These are phyloP conservation scores for Metschnikowia continentalis DNA, from an alignment of 805 yeast genomes.

Conservation along the genomic window DNA sequence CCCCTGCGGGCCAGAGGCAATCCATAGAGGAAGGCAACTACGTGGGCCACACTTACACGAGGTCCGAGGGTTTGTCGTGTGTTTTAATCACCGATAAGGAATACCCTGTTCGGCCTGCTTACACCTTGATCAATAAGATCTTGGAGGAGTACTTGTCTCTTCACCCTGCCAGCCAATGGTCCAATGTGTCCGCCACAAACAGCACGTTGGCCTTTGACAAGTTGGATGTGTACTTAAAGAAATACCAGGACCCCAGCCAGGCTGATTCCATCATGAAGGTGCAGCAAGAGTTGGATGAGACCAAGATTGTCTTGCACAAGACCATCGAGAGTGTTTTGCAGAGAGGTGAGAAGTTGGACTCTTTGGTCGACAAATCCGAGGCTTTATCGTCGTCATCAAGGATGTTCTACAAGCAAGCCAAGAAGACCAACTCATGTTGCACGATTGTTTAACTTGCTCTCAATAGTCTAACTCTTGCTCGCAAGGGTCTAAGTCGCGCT, in stretches of 20 bases:
- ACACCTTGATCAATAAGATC: conserved; percentile 83
- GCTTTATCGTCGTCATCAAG: conserved; percentile 83
- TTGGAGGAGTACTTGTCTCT: conserved; percentile 85
- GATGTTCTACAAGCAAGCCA: conserved; percentile 96
- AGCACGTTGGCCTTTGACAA: conserved; percentile 50
- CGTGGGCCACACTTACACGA: conserved; percentile 85
- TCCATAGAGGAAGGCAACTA: conserved; percentile 88
- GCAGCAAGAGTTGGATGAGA: conserved; percentile 96
- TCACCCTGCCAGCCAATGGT: conserved; percentile 76
- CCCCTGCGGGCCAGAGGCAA: conserved; percentile 87
- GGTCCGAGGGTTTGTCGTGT: conserved; percentile 88
- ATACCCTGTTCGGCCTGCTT: conserved; percentile 95
- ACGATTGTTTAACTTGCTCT: conserved; percentile 17
- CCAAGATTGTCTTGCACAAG: conserved; percentile 92
- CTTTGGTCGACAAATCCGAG: conserved; percentile 92
- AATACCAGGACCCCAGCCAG: conserved; percentile 94
- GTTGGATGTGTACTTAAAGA: conserved; percentile 64
- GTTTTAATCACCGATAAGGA: conserved; percentile 91
- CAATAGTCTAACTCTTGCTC: neutral
- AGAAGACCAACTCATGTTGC: conserved; percentile 51
- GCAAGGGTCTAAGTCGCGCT: too few species aligned
- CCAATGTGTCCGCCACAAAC: conserved; percentile 40
- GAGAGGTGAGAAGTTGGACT: conserved; percentile 93
- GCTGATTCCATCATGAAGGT: conserved; percentile 97
- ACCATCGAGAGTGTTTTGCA: conserved; percentile 91